A percentile compares a stretch with the other conserved stretches of the same genome.
Evolutionary conservation across 2,329 filamentous ascomycete genomes (phyloP).

Genomic region (Aureobasidium musti): DNA sequence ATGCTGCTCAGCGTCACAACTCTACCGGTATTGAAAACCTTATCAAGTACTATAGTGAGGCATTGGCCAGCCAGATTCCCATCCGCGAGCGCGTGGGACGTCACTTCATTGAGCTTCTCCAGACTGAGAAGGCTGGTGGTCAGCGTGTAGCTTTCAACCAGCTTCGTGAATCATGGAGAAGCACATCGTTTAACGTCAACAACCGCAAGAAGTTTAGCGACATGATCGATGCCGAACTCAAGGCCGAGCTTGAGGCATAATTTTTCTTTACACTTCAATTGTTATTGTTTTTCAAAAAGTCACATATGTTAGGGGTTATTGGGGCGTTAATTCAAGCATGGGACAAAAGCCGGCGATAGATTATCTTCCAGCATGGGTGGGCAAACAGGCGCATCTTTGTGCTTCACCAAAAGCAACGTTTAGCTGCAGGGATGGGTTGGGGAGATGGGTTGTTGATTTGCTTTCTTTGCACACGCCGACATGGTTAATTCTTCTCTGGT

Average conservation of each 20-base stretch:
- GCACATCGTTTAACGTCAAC: slow-evolving; percentile 57
- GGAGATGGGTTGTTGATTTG: slow-evolving; percentile 14
- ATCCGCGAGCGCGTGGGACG: slow-evolving; percentile 57
- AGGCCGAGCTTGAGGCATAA: slow-evolving; percentile 27
- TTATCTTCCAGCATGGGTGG: slow-evolving; percentile 28
- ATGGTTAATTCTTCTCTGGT: slow-evolving; percentile 14
- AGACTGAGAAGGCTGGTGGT: slow-evolving; percentile 47
- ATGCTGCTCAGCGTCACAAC: slow-evolving; percentile 56
- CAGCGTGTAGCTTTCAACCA: slow-evolving; percentile 54
- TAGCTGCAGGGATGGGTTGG: slow-evolving; percentile 23
- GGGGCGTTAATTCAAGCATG: slow-evolving; percentile 15
- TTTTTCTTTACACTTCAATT: neutral
- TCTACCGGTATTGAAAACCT: slow-evolving; percentile 63
- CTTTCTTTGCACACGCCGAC: slow-evolving; percentile 25
- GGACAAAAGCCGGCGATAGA: slow-evolving; percentile 27
- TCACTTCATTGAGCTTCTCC: slow-evolving; percentile 59
- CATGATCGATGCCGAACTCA: slow-evolving; percentile 47
- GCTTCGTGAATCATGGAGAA: slow-evolving; percentile 56
- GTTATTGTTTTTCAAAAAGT: slow-evolving; percentile 16
- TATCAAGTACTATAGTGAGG: slow-evolving; percentile 65
- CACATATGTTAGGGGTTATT: slow-evolving; percentile 9
- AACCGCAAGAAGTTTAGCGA: slow-evolving; percentile 60
- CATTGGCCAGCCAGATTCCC: slow-evolving; percentile 54
- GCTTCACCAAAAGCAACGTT: slow-evolving; percentile 27
- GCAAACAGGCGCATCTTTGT: slow-evolving; percentile 26